Evolutionary conservation across 306 rosid species (phyloP), one percentile per base, ranked within the genome.

Genomic region (Bauhinia variegata): DNA sequence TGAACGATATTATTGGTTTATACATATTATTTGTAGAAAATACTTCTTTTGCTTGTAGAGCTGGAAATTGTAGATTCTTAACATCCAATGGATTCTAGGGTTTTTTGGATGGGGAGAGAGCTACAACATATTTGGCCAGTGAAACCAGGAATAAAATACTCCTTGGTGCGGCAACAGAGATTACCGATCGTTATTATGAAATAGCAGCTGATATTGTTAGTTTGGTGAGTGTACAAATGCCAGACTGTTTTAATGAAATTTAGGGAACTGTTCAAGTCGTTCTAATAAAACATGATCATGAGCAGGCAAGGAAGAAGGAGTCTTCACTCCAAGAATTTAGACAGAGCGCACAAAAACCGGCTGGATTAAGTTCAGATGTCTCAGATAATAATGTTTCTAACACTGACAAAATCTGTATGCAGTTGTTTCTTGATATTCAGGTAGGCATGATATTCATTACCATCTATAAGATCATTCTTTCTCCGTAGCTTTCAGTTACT

Each of bases 351-450:
- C 97, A 95, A 72, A 90, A 85, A 73, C 89, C 95, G 57, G 92
- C 84, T 4, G 99, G 99, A 74, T 86, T 92, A 63, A 88, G 91
- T 80, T 82, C 95, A 39, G 97, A 88, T 77, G 82, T 90, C 58
- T 63, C 92, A 0, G 99, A 95, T 63, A 71, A 86, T 53, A 90
- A 90, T 55, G 89, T 90, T 10, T 90, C 97, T 18, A 83, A 89
- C 75, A 83, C 93, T 0, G 93, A 83, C 82, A 95, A 86, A 77
- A 82, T 88, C 32, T 86, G 95, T 63, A 91, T 86, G 96, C 97
- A 90, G 80, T 69, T 95, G 76, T 88, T 90, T 62, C 97, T 95
- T 47, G 99, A 90, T 78, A 83, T 95, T 73, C 96, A 90, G 97
- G 99, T 89, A 72, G 23, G 54, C 43, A 39, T 47, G 54, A 52